Base-by-base conservation (phyloP, 345 rosid genomes). In the Theobroma cacao region DNA sequence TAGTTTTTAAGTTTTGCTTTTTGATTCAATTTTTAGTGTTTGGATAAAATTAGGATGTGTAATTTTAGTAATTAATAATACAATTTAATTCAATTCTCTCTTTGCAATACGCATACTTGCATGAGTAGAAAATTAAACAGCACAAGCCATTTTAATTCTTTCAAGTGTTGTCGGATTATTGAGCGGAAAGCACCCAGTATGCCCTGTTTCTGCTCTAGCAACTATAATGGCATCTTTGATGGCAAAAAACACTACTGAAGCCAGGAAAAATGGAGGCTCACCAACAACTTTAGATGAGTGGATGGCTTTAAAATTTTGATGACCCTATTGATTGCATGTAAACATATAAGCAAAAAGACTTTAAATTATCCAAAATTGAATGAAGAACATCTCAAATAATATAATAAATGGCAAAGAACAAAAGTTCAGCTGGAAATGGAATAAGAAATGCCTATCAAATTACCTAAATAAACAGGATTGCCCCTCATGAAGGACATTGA, bases 231-330 rank as follows among this genome's bases (percentile, higher is more conserved):
- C 98, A 45, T 92, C 98, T 82, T 89, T 92, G 78, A 94, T 94
- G 53, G 98, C 99, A 9, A 96, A 96, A 81, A 92, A 84, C 61
- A 89, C 97, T 0, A 93, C 79, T 34, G 99, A 90, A 67, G 97
- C 98, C 58, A 96, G 90, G 82, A 92, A 96, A 85, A 96, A 92
- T 33, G 98, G 99, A 74, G 98, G 99, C 86, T 96, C 99, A 0
- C 97, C 99, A 0, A 91, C 98, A 14, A 98, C 99, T 82, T 96
- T 94, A 1, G 98, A 94, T 80, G 98, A 96, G 81, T 96, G 97
- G 77, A 96, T 86, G 31, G 94, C 98, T 85, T 85, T 94, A 34
- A 56, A 83, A 61, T 96, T 96, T 17, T 93, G 98, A 87, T 94
- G 89, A 70, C 99, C 98, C 98, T 96, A 87, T 28, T 41, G 73